Percentiles rank a stretch among this genome's conserved stretches.
Evolutionary conservation across 2,329 filamentous ascomycete genomes (phyloP).

Genomic region (Aureobasidium subglaciale): DNA sequence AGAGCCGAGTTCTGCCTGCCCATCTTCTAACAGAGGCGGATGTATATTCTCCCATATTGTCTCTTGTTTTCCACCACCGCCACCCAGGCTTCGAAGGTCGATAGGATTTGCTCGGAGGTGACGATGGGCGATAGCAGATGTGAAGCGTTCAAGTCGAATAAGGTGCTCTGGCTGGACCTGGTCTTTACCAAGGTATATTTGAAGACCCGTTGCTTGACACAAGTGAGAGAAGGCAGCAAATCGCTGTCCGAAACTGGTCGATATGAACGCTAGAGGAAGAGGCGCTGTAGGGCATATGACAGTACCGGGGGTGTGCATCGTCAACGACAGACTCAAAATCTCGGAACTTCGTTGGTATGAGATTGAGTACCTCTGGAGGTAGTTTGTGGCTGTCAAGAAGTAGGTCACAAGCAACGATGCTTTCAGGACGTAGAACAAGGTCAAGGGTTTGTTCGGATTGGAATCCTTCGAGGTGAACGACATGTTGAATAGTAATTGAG

Average conservation of each 20-base stretch:
- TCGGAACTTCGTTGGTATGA: not conserved
- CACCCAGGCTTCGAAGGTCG: constrained; percentile 7
- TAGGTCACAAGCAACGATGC: constrained; percentile 1
- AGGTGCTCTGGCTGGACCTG: not conserved
- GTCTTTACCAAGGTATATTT: not conserved
- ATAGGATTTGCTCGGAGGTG: constrained; percentile 1
- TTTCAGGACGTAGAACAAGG: constrained; percentile 10
- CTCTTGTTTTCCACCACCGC: constrained; percentile 6
- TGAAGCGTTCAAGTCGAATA: not conserved
- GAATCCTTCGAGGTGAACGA: constrained; percentile 3
- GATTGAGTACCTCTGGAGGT: not conserved
- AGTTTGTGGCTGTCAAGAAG: not conserved
- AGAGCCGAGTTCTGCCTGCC: not conserved
- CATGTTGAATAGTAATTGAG: constrained; percentile 2
- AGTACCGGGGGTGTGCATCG: not conserved
- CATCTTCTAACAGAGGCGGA: not conserved
- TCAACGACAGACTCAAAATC: not conserved
- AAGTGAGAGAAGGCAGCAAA: constrained; percentile 3
- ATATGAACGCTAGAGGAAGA: constrained; percentile 1
- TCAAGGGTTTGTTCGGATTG: not conserved
- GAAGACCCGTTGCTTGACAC: constrained; percentile 5
- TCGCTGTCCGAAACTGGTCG: constrained; percentile 1
- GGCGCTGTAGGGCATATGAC: constrained; percentile 8
- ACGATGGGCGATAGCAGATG: not conserved
- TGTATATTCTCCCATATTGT: not conserved